Conservation (phyloP, 169 alveolate species). For the Cryptosporidium ubiquitum region DNA sequence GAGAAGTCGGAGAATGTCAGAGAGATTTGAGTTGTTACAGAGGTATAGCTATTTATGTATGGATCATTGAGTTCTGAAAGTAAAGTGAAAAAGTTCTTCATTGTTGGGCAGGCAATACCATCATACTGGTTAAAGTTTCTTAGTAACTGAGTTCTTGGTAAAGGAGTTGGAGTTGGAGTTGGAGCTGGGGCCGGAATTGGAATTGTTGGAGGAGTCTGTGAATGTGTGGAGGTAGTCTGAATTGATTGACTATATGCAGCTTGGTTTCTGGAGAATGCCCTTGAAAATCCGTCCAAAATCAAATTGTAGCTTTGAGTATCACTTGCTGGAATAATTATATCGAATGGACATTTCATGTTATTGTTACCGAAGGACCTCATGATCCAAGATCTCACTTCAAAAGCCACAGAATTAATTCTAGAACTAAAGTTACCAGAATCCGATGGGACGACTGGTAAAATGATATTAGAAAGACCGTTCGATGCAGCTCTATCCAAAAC, state of each 20-base stretch:
- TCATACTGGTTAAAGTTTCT: conserved; percentile 63
- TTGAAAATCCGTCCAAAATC: conserved; percentile 24
- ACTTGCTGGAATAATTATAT: conserved; percentile 15
- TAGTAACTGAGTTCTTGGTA: conserved; percentile 17
- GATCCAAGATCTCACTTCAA: conserved; percentile 31
- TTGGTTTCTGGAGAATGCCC: conserved; percentile 28
- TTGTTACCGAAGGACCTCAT: conserved; percentile 18
- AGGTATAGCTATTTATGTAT: not conserved
- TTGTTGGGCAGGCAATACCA: conserved; percentile 71
- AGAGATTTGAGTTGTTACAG: conserved; percentile 62
- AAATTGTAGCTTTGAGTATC: not conserved
- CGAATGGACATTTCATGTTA: conserved; percentile 37
- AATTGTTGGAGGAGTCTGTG: not conserved
- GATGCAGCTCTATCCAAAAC: not conserved
- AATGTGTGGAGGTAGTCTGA: not conserved
- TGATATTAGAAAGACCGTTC: not conserved
- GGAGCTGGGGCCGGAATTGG: conserved; percentile 18
- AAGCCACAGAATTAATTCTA: conserved; percentile 8
- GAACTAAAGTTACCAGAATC: not conserved
- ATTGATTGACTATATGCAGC: not conserved
- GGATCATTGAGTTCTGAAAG: conserved; percentile 24
- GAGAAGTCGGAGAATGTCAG: conserved; percentile 19
- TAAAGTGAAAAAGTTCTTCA: conserved; percentile 26
- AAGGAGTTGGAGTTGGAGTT: not conserved
- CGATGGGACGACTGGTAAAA: conserved; percentile 17